Evolutionary conservation across 2,329 filamentous ascomycete species (phyloP).

Genomic region (Botryotinia globosa): DNA sequence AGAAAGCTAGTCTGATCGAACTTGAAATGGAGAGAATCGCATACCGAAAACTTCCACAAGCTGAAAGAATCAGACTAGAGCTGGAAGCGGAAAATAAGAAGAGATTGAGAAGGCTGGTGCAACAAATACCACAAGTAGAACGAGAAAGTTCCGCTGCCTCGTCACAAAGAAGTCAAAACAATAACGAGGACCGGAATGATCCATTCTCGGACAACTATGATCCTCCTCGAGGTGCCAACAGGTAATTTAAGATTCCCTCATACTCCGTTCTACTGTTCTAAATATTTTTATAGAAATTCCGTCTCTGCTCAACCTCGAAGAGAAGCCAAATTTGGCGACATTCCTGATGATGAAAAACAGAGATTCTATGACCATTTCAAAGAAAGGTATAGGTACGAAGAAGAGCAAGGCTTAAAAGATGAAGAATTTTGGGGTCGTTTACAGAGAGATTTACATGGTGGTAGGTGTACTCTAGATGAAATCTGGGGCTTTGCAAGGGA

Average conservation of each 20-base stretch:
- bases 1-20: not conserved
- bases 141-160: conserved; percentile 19
- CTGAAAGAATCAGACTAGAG: not conserved
- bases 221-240: not conserved
- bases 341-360: not conserved
- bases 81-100: conserved; percentile 1
- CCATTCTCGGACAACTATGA: not conserved
- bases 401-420: not conserved
- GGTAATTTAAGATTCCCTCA: conserved; percentile 16
- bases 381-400: not conserved
- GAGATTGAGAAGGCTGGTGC: conserved; percentile 21
- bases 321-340: not conserved
- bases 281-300: not conserved
- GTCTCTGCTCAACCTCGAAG: not conserved
- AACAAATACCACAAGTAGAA: conserved; percentile 21
- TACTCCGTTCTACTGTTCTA: conserved; percentile 11
- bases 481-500: conserved; percentile 34
- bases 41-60: not conserved
- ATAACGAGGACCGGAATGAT: conserved; percentile 18
- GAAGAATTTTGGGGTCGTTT: conserved; percentile 8
- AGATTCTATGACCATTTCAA: not conserved
- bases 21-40: not conserved
- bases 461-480: conserved; percentile 29
- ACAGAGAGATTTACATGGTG: conserved; percentile 18
- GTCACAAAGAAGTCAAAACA: conserved; percentile 1